Percentiles rank a stretch among this genome's conserved stretches.
Conservation (phyloP, 2,329 filamentous ascomycete species). For the Aspergillus sp. region DNA sequence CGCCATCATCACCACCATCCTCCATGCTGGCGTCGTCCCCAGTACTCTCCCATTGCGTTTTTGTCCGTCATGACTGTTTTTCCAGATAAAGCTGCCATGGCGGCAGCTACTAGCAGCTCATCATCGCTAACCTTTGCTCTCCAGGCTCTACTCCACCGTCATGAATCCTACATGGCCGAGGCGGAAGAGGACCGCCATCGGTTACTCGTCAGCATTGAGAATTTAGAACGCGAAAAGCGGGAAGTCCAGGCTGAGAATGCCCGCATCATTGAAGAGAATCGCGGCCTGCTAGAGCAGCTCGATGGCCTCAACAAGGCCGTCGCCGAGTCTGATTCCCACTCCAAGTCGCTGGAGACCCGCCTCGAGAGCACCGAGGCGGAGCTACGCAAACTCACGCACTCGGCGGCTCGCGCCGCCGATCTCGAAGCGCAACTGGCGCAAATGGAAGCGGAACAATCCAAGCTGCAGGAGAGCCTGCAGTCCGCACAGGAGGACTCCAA, state of each 20-base stretch:
- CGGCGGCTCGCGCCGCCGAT: constrained; percentile 72
- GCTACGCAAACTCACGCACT: constrained; percentile 70
- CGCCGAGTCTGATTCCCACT: constrained; percentile 74
- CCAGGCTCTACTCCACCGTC: constrained; percentile 85
- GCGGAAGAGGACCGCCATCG: constrained; percentile 80
- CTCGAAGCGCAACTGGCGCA: constrained; percentile 78
- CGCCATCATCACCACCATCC: no score
- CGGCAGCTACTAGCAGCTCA: constrained; percentile 20
- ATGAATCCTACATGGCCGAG: constrained; percentile 93
- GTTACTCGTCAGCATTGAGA: constrained; percentile 71
- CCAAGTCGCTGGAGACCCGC: constrained; percentile 73
- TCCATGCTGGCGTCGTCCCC: constrained; percentile 22
- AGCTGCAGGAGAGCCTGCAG: constrained; percentile 67
- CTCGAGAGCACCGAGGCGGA: constrained; percentile 77
- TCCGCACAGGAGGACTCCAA: constrained; percentile 73
- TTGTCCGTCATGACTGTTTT: constrained; percentile 33
- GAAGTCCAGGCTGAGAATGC: constrained; percentile 76
- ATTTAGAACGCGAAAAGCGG: constrained; percentile 72
- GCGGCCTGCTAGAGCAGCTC: constrained; percentile 76
- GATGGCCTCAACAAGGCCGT: constrained; percentile 81
- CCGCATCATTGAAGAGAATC: constrained; percentile 78
- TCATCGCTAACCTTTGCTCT: constrained; percentile 70
- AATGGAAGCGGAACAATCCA: constrained; percentile 78
- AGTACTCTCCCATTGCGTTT: constrained; percentile 31
- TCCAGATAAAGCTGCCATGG: constrained; percentile 24